phyloP scores from a whole-genome alignment of 305 asterid genomes.

The Solanum hybrid region DNA sequence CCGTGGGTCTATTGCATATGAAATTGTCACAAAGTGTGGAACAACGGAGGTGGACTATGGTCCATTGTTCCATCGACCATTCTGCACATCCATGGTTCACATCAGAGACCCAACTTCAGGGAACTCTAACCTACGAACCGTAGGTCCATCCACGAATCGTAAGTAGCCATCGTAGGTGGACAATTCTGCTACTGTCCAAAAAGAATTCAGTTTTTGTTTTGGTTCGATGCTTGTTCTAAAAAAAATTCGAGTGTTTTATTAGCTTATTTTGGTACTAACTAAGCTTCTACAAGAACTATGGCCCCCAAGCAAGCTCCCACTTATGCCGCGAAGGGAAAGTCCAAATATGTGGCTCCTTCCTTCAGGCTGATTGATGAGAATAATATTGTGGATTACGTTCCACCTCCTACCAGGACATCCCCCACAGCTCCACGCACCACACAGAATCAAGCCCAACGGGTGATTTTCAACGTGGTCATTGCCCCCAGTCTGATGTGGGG shows the following conservation, averaged over 20 bases:
- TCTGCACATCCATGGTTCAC: neutral
- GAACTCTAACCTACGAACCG: neutral
- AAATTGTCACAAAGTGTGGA: neutral
- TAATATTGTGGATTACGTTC: neutral
- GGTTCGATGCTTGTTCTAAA: neutral
- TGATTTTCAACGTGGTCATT: too few relatives aligned
- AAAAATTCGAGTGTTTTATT: too few relatives aligned
- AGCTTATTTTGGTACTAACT: neutral
- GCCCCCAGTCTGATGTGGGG: neutral
- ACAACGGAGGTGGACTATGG: neutral
- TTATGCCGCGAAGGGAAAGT: neutral
- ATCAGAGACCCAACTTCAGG: neutral
- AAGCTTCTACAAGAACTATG: neutral
- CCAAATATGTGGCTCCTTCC: neutral
- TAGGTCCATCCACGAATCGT: neutral
- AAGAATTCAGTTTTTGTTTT: too few relatives aligned
- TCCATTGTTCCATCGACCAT: neutral
- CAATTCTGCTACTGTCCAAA: neutral
- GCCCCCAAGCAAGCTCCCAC: neutral
- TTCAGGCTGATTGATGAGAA: neutral
- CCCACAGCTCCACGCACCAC: neutral
- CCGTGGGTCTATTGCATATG: neutral
- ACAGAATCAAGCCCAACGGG: accelerated
- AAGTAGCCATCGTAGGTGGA: neutral
- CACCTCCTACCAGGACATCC: neutral